Conservation (phyloP, 129 eudicot species). For the Escallonia herrerae region DNA sequence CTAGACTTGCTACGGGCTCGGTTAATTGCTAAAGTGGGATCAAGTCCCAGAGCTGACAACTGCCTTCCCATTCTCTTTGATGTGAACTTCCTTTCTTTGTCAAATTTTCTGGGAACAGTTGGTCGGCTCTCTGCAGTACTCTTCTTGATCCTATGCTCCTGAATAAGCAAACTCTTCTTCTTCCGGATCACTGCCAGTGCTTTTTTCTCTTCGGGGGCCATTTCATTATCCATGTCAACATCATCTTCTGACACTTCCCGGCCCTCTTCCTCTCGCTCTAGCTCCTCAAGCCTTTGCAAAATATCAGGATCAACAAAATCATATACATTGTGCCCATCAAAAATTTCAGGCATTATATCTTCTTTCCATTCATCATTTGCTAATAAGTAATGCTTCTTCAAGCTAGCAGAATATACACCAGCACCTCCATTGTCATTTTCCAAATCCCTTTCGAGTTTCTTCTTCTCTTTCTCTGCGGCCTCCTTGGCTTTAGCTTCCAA, state of each 20-base stretch:
- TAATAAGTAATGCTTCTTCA: slow-evolving; percentile 75
- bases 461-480: slow-evolving; percentile 48
- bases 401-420: slow-evolving; percentile 92
- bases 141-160: slow-evolving; percentile 75
- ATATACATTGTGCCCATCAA: slow-evolving; percentile 85
- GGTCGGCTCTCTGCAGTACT: slow-evolving; percentile 86
- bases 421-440: slow-evolving; percentile 96
- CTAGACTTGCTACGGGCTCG: slow-evolving; percentile 78
- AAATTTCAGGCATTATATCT: slow-evolving; percentile 80
- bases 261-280: slow-evolving; percentile 83
- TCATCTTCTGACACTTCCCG: slow-evolving; percentile 49
- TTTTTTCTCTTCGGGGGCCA: slow-evolving; percentile 57
- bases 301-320: slow-evolving; percentile 92
- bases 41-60: slow-evolving; percentile 60
- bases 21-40: slow-evolving; percentile 60
- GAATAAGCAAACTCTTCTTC: slow-evolving; percentile 74
- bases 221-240: slow-evolving; percentile 60
- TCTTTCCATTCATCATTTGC: slow-evolving; percentile 87
- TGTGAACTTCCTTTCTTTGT: slow-evolving; percentile 63
- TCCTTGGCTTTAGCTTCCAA: slow-evolving; percentile 70
- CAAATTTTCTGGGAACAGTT: slow-evolving; percentile 73
- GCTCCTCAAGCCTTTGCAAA: slow-evolving; percentile 72
- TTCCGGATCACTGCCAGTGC: slow-evolving; percentile 63
- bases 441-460: slow-evolving; percentile 66
- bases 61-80: slow-evolving; percentile 84